Conservation (phyloP, 257 asterid species). For the Penstemon newberryi region DNA sequence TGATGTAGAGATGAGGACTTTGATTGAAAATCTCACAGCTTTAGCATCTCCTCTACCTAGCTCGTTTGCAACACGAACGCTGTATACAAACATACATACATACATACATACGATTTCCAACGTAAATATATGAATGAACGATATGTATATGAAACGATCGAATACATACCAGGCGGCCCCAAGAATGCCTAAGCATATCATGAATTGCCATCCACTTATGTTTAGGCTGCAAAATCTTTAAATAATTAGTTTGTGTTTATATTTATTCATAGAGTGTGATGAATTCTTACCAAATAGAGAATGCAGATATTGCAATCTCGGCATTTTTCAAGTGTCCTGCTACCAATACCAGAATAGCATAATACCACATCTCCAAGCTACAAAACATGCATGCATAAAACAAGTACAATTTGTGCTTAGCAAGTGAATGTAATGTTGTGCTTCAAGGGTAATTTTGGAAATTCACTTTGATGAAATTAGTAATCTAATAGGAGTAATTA, state of each 20-base stretch:
- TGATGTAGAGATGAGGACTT: slow-evolving; percentile 1
- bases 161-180: slow-evolving; percentile 8
- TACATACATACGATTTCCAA: background rate
- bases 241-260: background rate
- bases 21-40: slow-evolving; percentile 10
- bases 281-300: slow-evolving; percentile 12
- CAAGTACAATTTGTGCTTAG: no score
- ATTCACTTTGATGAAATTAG: no score
- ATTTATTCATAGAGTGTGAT: background rate
- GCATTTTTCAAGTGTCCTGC: slow-evolving; percentile 14
- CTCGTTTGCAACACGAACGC: slow-evolving; percentile 9
- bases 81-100: background rate
- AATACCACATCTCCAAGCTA: slow-evolving; percentile 17
- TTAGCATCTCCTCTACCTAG: slow-evolving; percentile 20
- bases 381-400: background rate
- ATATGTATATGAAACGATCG: no score
- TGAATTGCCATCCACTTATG: background rate
- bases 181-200: background rate
- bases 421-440: no score
- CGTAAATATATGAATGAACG: background rate
- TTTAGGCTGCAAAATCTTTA: slow-evolving; percentile 2
- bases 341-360: slow-evolving; percentile 4
- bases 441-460: no score
- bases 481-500: no score
- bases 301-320: slow-evolving; percentile 14